phyloP scores from a whole-genome alignment of 2,329 filamentous ascomycete genomes.

The Arthrobotrys musiformis region DNA sequence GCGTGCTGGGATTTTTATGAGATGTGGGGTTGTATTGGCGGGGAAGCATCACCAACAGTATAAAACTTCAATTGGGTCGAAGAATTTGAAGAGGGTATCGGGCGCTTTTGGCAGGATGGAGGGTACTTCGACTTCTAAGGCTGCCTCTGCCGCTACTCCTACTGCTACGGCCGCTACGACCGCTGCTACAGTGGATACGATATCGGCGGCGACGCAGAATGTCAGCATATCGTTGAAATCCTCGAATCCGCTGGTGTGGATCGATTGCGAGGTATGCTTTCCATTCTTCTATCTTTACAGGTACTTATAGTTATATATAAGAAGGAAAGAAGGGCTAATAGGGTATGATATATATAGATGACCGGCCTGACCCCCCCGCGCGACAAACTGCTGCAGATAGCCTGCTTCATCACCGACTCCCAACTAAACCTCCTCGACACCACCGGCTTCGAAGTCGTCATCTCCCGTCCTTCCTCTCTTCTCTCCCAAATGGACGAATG shows the following conservation, averaged over 20 bases:
- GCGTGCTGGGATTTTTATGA: background rate
- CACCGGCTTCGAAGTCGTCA: slow-evolving; percentile 79
- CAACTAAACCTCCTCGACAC: slow-evolving; percentile 80
- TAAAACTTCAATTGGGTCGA: background rate
- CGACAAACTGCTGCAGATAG: slow-evolving; percentile 90
- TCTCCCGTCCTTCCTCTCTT: slow-evolving; percentile 76
- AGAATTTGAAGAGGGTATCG: no score
- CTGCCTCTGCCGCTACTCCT: background rate
- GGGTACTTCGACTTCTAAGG: background rate
- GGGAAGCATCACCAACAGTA: background rate
- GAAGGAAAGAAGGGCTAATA: background rate
- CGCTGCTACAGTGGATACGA: background rate
- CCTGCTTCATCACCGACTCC: slow-evolving; percentile 87
- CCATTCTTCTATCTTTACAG: slow-evolving; percentile 36
- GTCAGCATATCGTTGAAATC: slow-evolving; percentile 9
- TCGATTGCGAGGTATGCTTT: slow-evolving; percentile 75
- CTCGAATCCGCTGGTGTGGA: slow-evolving; percentile 77
- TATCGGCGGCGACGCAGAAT: background rate
- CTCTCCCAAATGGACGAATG: slow-evolving; percentile 87
- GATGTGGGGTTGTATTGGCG: background rate
- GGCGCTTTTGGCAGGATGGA: background rate
- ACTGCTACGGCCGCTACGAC: no score
- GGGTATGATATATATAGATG: slow-evolving; percentile 83
- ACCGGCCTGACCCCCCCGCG: slow-evolving; percentile 81
- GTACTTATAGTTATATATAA: no score